phyloP scores from a whole-genome alignment of 2,329 filamentous ascomycete genomes.

The Aspergillus nomiae region DNA sequence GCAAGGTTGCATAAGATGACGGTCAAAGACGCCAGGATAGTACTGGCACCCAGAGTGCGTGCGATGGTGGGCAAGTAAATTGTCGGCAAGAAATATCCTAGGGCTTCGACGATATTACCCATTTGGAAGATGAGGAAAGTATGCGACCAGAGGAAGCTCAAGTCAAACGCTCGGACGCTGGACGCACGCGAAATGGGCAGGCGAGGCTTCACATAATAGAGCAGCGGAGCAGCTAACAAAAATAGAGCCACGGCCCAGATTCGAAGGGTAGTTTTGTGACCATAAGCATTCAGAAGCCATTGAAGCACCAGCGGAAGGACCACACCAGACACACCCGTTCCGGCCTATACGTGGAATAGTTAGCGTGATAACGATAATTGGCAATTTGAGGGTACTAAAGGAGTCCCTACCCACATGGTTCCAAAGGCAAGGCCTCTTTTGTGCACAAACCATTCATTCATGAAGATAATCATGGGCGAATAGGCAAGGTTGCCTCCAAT shows the following conservation, averaged over 20 bases:
- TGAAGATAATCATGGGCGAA: constrained; percentile 47
- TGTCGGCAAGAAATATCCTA: constrained; percentile 42
- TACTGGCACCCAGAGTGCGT: constrained; percentile 25
- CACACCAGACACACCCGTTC: constrained; percentile 42
- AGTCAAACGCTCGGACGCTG: constrained; percentile 22
- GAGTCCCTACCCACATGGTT: constrained; percentile 40
- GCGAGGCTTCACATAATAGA: constrained; percentile 46
- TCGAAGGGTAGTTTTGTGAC: constrained; percentile 48
- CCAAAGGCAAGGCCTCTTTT: constrained; percentile 47
- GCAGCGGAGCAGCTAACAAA: constrained; percentile 24
- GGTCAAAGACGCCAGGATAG: constrained; percentile 26
- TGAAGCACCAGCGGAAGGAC: constrained; percentile 50
- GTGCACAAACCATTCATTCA: constrained; percentile 56
- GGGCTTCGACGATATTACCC: constrained; percentile 41
- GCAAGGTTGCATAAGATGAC: constrained; percentile 37
- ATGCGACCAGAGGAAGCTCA: constrained; percentile 37
- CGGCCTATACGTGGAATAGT: constrained; percentile 29
- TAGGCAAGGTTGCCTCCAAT: constrained; percentile 52
- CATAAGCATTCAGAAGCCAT: constrained; percentile 45
- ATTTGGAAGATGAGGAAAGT: constrained; percentile 52
- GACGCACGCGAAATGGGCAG: constrained; percentile 33
- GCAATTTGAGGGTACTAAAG: not conserved
- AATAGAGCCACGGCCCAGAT: constrained; percentile 42
- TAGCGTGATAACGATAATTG: not conserved
- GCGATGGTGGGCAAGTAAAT: constrained; percentile 45